phyloP scores from a whole-genome alignment of 106 monocot genomes.

The Allium cepa region DNA sequence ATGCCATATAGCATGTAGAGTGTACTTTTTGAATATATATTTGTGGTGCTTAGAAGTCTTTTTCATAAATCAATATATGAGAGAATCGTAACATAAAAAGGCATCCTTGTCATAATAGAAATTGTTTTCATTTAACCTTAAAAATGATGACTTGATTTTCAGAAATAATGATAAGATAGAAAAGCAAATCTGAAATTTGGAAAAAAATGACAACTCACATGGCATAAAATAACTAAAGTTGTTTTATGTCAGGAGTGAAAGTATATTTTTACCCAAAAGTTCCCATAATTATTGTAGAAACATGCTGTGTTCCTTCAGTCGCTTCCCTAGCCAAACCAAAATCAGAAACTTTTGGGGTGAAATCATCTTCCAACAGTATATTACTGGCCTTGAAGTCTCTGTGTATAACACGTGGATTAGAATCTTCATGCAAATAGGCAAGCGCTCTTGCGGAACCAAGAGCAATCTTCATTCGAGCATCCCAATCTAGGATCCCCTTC shows the following conservation, averaged over 20 bases:
- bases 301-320: slow-evolving; percentile 73
- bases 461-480: slow-evolving; percentile 88
- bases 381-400: slow-evolving; percentile 97
- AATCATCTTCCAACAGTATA: slow-evolving; percentile 85
- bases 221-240: background rate
- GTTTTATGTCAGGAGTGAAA: background rate
- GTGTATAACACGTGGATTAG: slow-evolving; percentile 94
- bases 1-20: too few species aligned
- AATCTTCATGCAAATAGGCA: slow-evolving; percentile 94
- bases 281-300: slow-evolving; percentile 92
- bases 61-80: too few species aligned
- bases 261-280: slow-evolving; percentile 76
- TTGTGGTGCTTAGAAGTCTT: too few species aligned
- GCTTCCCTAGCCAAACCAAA: slow-evolving; percentile 96
- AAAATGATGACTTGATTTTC: too few species aligned
- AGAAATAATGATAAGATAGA: too few species aligned
- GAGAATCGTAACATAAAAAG: too few species aligned
- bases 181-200: too few species aligned
- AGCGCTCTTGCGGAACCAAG: slow-evolving; percentile 93
- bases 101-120: too few species aligned
- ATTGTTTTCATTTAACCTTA: too few species aligned
- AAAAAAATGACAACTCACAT: background rate
- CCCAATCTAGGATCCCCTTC: slow-evolving; percentile 58
- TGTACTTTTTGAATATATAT: too few species aligned
- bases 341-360: slow-evolving; percentile 92